phyloP scores from a whole-genome alignment of 176 grass and related monocot species.

The Miscanthus lutarioriparius region DNA sequence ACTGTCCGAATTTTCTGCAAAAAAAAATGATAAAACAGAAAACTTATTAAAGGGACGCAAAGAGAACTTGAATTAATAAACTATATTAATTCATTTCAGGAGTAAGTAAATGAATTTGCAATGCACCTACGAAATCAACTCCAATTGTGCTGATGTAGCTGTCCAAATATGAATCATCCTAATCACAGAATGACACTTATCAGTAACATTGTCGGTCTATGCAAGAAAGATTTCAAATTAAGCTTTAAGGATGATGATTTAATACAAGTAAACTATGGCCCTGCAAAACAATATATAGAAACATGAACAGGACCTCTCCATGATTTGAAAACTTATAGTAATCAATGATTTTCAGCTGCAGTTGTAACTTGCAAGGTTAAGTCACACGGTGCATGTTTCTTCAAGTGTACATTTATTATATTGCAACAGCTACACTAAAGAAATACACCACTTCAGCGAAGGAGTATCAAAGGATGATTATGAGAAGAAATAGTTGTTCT shows the following conservation, averaged over 20 bases:
- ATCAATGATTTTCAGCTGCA: background rate
- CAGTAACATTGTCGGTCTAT: background rate
- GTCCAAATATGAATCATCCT: conserved; percentile 89
- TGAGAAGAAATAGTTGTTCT: background rate
- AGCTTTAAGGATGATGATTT: background rate
- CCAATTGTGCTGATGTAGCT: conserved; percentile 93
- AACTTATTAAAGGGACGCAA: background rate
- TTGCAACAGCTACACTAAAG: background rate
- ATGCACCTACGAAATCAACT: conserved; percentile 57
- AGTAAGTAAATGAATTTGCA: background rate
- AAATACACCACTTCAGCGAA: background rate
- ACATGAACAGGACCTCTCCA: background rate
- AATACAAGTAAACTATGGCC: background rate
- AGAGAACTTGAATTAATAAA: background rate
- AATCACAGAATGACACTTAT: background rate
- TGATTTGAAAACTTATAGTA: background rate
- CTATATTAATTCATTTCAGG: background rate
- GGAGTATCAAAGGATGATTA: background rate
- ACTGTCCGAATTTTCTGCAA: conserved; percentile 82
- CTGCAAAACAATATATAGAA: background rate
- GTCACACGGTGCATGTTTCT: background rate
- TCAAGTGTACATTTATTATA: background rate
- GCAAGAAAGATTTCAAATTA: background rate
- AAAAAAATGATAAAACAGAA: background rate
- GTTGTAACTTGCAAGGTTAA: background rate